Conservation (phyloP, 2,329 filamentous ascomycete genomes). For the Daldinia eschscholtzii region DNA sequence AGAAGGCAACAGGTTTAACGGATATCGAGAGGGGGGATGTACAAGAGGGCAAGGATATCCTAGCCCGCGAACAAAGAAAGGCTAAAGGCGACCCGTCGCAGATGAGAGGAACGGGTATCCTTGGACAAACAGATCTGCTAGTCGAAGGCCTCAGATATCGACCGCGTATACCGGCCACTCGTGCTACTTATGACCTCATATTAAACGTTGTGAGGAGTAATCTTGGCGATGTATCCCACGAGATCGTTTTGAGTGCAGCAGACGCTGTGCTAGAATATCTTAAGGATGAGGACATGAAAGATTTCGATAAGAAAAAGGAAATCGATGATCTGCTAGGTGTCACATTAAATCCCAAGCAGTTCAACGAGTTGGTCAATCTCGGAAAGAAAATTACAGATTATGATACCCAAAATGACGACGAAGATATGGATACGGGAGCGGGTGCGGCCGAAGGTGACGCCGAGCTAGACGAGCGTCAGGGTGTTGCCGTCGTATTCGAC, state of each 20-base stretch:
- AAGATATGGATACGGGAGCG: constrained; percentile 80
- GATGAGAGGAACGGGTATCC: constrained; percentile 78
- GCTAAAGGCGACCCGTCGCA: constrained; percentile 81
- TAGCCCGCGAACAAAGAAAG: constrained; percentile 87
- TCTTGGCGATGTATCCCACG: constrained; percentile 92
- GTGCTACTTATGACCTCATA: constrained; percentile 94
- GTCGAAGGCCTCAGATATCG: constrained; percentile 94
- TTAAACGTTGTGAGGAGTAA: constrained; percentile 89
- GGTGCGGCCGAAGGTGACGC: constrained; percentile 73
- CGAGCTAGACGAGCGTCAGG: constrained; percentile 93
- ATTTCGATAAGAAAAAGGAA: constrained; percentile 98
- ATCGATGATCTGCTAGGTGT: constrained; percentile 93
- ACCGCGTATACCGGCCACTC: constrained; percentile 89
- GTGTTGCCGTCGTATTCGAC: constrained; percentile 97
- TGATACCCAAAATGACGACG: constrained; percentile 94
- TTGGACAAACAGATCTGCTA: constrained; percentile 85
- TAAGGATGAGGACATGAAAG: constrained; percentile 95
- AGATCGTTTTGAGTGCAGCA: constrained; percentile 91
- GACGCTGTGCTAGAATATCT: constrained; percentile 91
- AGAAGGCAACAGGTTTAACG: constrained; percentile 76
- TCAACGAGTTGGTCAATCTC: constrained; percentile 95
- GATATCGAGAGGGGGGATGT: constrained; percentile 81
- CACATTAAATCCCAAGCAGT: constrained; percentile 86
- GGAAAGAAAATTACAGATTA: constrained; percentile 99
- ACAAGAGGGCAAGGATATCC: constrained; percentile 84